Base-by-base conservation (phyloP, 768 basidiomycete genomes). In the Tricholoma saponaceum region DNA sequence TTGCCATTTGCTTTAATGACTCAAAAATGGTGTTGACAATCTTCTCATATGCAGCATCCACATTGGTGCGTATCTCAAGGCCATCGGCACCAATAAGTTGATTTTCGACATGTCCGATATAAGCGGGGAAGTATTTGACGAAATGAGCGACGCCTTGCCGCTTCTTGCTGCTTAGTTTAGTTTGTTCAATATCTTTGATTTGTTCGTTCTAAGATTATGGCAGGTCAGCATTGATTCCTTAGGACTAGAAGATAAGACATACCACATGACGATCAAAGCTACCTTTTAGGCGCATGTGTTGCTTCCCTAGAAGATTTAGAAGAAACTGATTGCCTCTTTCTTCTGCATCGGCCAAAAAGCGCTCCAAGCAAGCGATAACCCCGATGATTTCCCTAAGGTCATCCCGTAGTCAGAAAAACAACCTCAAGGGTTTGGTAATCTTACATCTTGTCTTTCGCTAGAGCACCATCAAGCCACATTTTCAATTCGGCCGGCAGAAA, bases 11-110 rank as follows among this genome's bases (percentile, higher is more conserved):
- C 72, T 94, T 95, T 60, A 98, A 71, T 13, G 85, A 89, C 46
- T 93, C 95, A 66, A 98, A 95, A 84, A 98, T 97, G 43, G 86
- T 79, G 59, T 89, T 85, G 35, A 94, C 89, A 43, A 98, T 90
- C 63, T 80, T 85, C 68, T 95, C 94, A 67, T 98, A 97, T 0
- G 91, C 88, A 4, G 77, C 73, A 66, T 98, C 89, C 32, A 97
- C 90, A 50, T 74, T 82, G 8, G 74, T 74, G 30, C 95, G 85
- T 60, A 95, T 86, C 65, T 90, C 90, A 56, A 94, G 78, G 4
- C 77, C 82, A 63, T 91, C 87, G 9, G 85, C 83, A 8, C 86
- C 89, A 49, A 87, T 75, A 18, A 98, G 82, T 66, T 98, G 96
- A 23, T 74, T 79, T 72, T 98, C 96, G 20, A 97, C 81, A 6